Conservation (phyloP, 2,329 filamentous ascomycete genomes). For the Simplicillium sp. region DNA sequence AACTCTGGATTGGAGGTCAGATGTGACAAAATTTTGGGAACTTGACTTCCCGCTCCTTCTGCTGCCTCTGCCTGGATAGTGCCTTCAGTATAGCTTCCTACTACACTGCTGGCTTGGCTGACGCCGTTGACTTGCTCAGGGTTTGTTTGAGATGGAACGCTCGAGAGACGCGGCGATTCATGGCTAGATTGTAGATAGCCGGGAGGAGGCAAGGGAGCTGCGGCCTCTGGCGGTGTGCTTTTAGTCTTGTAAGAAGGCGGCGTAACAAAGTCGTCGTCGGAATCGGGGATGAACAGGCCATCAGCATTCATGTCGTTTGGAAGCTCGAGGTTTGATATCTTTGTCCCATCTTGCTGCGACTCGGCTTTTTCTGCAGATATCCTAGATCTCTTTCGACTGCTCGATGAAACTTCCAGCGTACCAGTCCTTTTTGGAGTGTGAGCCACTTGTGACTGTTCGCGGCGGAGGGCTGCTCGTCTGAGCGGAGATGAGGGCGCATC, state of each 20-base stretch:
- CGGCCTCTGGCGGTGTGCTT: constrained; percentile 1
- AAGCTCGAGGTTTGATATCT: too few relatives aligned
- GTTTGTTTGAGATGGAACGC: neutral
- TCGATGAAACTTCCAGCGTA: neutral
- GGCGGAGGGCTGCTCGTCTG: too few relatives aligned
- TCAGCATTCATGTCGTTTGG: constrained; percentile 10
- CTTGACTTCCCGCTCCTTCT: constrained; percentile 13
- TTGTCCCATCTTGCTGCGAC: too few relatives aligned
- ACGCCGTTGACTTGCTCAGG: too few relatives aligned
- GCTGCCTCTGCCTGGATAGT: too few relatives aligned
- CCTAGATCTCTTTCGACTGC: neutral
- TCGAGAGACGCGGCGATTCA: neutral
- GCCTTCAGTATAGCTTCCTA: neutral
- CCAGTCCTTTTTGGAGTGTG: neutral
- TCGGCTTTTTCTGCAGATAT: neutral
- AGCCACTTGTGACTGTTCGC: neutral
- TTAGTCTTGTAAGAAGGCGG: constrained; percentile 26
- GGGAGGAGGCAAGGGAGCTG: too few relatives aligned
- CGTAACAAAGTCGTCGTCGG: constrained; percentile 44
- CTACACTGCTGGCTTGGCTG: neutral
- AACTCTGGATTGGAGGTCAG: constrained; percentile 18
- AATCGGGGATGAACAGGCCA: constrained; percentile 41
- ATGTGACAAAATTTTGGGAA: constrained; percentile 16
- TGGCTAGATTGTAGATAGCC: neutral
- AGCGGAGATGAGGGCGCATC: too few relatives aligned